Evolutionary conservation across 768 basidiomycete species (phyloP), one percentile per base, ranked within the genome.

Genomic region (Auricularia sp.): DNA sequence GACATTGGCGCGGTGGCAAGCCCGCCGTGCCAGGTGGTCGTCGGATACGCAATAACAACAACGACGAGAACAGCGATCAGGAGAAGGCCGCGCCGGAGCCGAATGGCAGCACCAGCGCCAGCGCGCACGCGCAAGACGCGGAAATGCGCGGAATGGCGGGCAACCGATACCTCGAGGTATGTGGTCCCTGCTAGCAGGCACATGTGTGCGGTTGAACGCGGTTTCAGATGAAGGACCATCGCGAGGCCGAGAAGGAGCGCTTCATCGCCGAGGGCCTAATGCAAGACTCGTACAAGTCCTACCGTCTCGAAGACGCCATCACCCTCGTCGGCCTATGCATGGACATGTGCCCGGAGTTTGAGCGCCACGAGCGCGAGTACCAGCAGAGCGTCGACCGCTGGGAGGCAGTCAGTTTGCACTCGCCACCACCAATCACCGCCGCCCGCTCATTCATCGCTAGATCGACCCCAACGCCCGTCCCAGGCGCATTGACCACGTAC

Each of bases 301-400:
- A 88, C 71, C 81, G 87, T 14, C 80, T 97, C 2, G 91, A 91
- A 68, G 87, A 96, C 67, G 94, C 95, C 18, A 93, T 95, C 64
- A 88, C 87, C n/a, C 87, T 98, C 72, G 84, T 91, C 14, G 95
- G 95, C 29, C 95, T 93, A 1, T 98, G 96, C 71, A 76, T 81
- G 77, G 88, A 91, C 66, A 97, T 98, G 93, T 98, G 95, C 72
- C 94, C 95, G 2, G 84, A 89, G 51, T 97, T 92, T 71, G 96
- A 98, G 74, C 82, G 91, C 34, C 94, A 96, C 73, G 82, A 93
- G 67, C 82, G 96, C 43, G 93, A 98, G 73, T 83, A 87, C 66
- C 91, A 94, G 72, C 90, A 91, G 72, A 91, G 93, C 68, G 80
- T 98, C 1, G 88, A 90, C 66, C 83, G 86, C 69, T 89, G 87